Conservation (phyloP, 192 early-diverging fungal species). For the Polychytrium aggregatum region DNA sequence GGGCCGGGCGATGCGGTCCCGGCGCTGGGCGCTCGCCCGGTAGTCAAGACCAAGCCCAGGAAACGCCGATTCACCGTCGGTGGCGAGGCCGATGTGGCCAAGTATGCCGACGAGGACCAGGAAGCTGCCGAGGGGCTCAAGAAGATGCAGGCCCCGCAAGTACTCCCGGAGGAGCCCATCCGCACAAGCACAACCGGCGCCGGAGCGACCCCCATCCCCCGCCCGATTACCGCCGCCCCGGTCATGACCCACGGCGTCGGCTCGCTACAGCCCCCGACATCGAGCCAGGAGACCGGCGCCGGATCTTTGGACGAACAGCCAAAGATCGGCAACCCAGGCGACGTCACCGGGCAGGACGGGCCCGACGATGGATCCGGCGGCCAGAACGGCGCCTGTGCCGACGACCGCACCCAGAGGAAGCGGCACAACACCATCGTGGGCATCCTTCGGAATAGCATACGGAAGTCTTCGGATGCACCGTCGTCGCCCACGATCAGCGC, state of each 20-base stretch:
- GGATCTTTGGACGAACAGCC: too few species aligned
- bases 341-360: not conserved
- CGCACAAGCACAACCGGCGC: constrained; percentile 14
- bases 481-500: too few species aligned
- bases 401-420: constrained; percentile 22
- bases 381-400: not conserved
- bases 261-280: too few species aligned
- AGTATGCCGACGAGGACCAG: constrained; percentile 32
- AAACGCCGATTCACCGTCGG: constrained; percentile 36
- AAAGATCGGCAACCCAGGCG: not conserved
- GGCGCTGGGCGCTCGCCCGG: not conserved
- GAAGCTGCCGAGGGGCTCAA: constrained; percentile 24
- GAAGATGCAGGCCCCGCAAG: constrained; percentile 11
- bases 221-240: not conserved
- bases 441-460: constrained; percentile 20
- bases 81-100: constrained; percentile 29
- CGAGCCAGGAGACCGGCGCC: too few species aligned
- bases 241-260: too few species aligned
- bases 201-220: constrained; percentile 5
- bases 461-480: not conserved
- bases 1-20: constrained; percentile 1
- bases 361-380: not conserved
- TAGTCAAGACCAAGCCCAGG: not conserved
- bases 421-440: constrained; percentile 48
- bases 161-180: too few species aligned